phyloP scores from a whole-genome alignment of 306 rosid species.

The Quercus wislizeni region DNA sequence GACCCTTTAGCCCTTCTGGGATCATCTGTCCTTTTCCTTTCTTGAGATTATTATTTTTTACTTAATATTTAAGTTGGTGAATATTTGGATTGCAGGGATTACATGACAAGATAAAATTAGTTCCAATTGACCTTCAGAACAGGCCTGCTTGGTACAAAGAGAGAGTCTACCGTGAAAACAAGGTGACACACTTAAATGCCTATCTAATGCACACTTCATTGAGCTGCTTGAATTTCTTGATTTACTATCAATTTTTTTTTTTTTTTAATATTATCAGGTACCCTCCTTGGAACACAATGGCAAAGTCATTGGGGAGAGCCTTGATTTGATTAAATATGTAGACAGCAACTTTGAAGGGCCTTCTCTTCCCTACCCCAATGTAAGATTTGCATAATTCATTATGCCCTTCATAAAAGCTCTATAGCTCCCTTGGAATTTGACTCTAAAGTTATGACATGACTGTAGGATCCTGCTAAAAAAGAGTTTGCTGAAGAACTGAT shows the following conservation, averaged over 20 bases:
- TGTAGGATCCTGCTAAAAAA: constrained; percentile 54
- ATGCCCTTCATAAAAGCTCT: background rate
- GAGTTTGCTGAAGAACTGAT: constrained; percentile 52
- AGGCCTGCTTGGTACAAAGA: constrained; percentile 91
- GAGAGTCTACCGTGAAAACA: constrained; percentile 63
- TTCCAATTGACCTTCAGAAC: constrained; percentile 52
- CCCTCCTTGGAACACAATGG: constrained; percentile 90
- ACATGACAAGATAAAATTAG: constrained; percentile 65
- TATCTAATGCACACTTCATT: background rate
- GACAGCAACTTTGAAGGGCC: constrained; percentile 58
- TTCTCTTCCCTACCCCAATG: constrained; percentile 51
- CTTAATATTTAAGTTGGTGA: background rate
- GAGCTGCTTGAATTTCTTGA: background rate
- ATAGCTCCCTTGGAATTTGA: background rate
- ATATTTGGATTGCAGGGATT: constrained; percentile 49
- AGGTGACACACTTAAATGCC: constrained; percentile 27
- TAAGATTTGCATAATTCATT: constrained; percentile 24
- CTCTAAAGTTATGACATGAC: background rate
- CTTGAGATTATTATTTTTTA: background rate
- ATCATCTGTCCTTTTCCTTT: background rate
- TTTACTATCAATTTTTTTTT: background rate
- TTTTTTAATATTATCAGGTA: constrained; percentile 38
- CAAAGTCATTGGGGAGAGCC: constrained; percentile 77
- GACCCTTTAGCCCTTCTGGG: background rate
- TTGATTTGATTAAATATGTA: constrained; percentile 75